Base-by-base conservation (phyloP, 148 eudicot genomes). In the Beta vulgaris region DNA sequence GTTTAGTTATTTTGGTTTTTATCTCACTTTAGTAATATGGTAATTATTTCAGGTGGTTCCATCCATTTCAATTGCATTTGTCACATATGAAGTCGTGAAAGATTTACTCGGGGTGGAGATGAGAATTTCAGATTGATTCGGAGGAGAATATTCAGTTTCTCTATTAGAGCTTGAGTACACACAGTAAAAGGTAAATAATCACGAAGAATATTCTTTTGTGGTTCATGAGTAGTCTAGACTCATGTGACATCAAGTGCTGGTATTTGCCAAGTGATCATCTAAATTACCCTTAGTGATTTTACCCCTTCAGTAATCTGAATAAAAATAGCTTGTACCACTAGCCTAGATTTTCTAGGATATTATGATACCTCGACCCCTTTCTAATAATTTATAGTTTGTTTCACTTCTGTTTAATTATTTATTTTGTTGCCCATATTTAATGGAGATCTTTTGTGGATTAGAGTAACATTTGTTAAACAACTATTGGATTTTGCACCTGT, bases 21-120 rank as follows among this genome's bases (percentile, higher is more conserved):
- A 1, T 26, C 57, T 42, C 64, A 29, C 29, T 66, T 34, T 55
- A 23, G 21, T 81, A 40, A 43, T 79, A 43, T 79, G 34, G 35
- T 51, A n/a, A 62, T 10, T 19, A 35, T 74, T 80, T 31, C 73
- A 93, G 98, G 98, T 91, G 61, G 98, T 93, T n/a, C 96, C 96
- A 16, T 93, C 96, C 0, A 93, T 93, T 72, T 86, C 96, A 21
- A 84, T 93, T 63, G 96, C 98, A 55, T 93, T 93, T 77, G 98
- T 93, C 80, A 79, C 91, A 18, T 91, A 93, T 40, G 98, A 93
- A 85, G 85, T 84, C 69, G 93, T 91, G 36, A 93, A 86, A 82
- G 91, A 89, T 76, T 73, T 91, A 42, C 90, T 93, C 31, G 96
- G 96, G 72, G 98, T 93, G 66, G 98, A 91, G 85, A 85, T 93